Evolutionary conservation across 257 asterid species (phyloP).

Genomic region (Euphrasia confusa): DNA sequence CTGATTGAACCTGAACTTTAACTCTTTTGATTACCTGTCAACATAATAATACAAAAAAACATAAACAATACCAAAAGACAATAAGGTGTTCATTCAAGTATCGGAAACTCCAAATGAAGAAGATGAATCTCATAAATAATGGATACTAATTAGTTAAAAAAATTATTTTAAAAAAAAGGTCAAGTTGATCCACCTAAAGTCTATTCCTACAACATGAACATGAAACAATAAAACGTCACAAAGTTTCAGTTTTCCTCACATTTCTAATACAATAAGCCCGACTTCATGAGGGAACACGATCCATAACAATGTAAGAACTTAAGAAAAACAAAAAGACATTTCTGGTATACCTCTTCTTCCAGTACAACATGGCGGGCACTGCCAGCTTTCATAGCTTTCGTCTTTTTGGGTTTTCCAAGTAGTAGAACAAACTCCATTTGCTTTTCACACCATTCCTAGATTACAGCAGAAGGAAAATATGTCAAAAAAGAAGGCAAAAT

Average conservation of each 20-base stretch:
- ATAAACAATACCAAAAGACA: slow-evolving; percentile 10
- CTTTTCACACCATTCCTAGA: slow-evolving; percentile 97
- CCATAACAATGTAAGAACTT: not conserved
- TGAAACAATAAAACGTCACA: not conserved
- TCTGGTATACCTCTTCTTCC: slow-evolving; percentile 65
- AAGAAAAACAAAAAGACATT: not conserved
- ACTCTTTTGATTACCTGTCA: slow-evolving; percentile 65
- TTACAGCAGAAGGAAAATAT: not conserved
- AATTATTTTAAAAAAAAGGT: not conserved
- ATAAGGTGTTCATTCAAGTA: slow-evolving; percentile 15
- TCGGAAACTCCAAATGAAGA: not conserved
- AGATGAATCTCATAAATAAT: not conserved
- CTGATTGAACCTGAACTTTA: slow-evolving; percentile 42
- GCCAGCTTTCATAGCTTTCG: slow-evolving; percentile 85
- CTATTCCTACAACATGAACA: not conserved
- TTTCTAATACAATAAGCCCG: not conserved
- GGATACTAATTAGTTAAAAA: not conserved
- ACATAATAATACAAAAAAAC: slow-evolving; percentile 21
- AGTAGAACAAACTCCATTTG: slow-evolving; percentile 59
- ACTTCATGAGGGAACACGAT: not conserved
- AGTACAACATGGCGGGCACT: slow-evolving; percentile 72
- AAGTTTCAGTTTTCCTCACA: not conserved
- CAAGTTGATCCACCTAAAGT: not conserved
- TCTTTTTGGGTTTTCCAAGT: slow-evolving; percentile 48
- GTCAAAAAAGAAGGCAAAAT: not conserved